Evolutionary conservation across 345 rosid species (phyloP), one percentile per base, ranked within the genome.

Genomic region (Populus tremula): DNA sequence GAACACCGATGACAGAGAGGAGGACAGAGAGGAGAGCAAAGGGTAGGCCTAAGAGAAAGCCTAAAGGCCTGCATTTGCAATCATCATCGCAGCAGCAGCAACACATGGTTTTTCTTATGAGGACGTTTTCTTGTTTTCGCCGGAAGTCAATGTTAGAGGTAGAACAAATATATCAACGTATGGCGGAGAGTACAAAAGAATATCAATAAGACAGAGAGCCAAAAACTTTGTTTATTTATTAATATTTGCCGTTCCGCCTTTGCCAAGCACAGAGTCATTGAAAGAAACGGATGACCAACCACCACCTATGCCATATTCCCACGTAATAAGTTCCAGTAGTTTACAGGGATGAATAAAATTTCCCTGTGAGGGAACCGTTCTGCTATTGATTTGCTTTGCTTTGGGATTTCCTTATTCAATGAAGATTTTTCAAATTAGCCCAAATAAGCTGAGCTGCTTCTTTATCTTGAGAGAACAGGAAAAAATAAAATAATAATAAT

Each of bases 1-100:
- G 54, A 50, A 95, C 78, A 71, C 96, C 96, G 67, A 95, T 80
- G 38, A 93, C 77, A 69, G 98, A 93, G 87, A 93, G 77, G 54
- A 93, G 67, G 54, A 95, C 90, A 73, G 96, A 82, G 68, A 95
- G 87, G 47, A 95, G 85, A 64, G 97, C 93, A 74, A 92, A 95
- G 61, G 99, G 98, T 29, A 93, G 97, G 35, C 97, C 98, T 71
- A 93, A 81, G 29, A 95, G 93, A 81, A 95, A 93, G 70, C 94
- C 99, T 56, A 92, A 81, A 16, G 97, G 94, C 79, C 92, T 87
- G 80, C 99, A 93, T 25, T 87, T 91, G 67, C 90, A 84, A 53
- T 84, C 84, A 29, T 86, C 82, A 27, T 80, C 82, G 80, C 84
- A 69, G 77, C 89, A 82, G 78, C 87, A 83, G 49, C 85, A 85